Base-by-base conservation (phyloP, 805 yeast genomes). In the Komagataella kurtzmanii region DNA sequence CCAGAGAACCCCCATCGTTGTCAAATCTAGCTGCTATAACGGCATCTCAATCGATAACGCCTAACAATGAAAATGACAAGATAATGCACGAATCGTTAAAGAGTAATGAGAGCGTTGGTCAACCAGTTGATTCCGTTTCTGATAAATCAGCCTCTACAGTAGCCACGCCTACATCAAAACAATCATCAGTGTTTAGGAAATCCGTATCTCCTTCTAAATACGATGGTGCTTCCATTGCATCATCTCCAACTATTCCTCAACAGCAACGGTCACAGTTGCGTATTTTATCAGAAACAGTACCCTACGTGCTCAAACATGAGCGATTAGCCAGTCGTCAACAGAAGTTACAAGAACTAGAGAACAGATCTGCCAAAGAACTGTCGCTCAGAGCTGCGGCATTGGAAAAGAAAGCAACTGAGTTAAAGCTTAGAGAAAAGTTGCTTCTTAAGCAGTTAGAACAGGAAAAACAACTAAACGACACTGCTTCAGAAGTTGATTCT, bases 251-350 rank as follows among this genome's bases (percentile, higher is more conserved):
- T 23, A 52, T 56, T 12, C 50, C 51, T 40, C 55, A 58, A 21
- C 60, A 62, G 46, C 76, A 76, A 50, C 76, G 87, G 56, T 74
- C 74, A 56, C 86, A 84, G 65, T 69, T 86, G 56, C 74, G 95
- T 61, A 85, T 82, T 61, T 80, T 86, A 52, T 82, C 89, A 46
- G 91, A 85, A 61, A 86, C 93, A 1, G 87, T 86, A 21, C 95
- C 95, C n/a, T 86, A 86, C 58, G 83, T 85, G 40, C 69, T 86
- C 55, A 77, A 87, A 62, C 91, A 85, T 64, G 91, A 86, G 65
- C 76, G 84, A 53, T 76, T 85, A 52, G 67, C 80, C 56, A 83
- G 84, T 50, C 81, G 86, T 64, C 90, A 86, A 61, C 87, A 81
- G 53, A 85, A 83, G 66, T 68, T 86, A 50, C 90, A 85, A 62